A percentile compares a stretch with the other conserved stretches of the same genome.
Conservation (phyloP, 306 rosid genomes). For the Fragaria iinumae region DNA sequence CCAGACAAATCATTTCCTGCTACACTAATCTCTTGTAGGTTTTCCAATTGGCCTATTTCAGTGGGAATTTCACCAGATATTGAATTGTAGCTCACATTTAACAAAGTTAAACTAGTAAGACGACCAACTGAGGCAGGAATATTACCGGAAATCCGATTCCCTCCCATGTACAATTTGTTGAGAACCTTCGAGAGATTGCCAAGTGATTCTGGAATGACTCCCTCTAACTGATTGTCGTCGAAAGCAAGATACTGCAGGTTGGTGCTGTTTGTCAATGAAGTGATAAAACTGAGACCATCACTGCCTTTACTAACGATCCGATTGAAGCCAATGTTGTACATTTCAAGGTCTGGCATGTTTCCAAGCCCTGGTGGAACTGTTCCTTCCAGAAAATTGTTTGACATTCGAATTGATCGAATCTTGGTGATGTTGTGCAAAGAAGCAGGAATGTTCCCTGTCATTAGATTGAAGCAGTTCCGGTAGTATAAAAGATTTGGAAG, state of each 20-base stretch:
- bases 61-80: slow-evolving; percentile 61
- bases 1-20: slow-evolving; percentile 55
- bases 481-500: slow-evolving; percentile 59
- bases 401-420: slow-evolving; percentile 47
- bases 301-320: slow-evolving; percentile 44
- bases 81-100: slow-evolving; percentile 57
- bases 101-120: slow-evolving; percentile 50
- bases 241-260: slow-evolving; percentile 47
- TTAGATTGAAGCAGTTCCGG: slow-evolving; percentile 52
- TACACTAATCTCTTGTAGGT: slow-evolving; percentile 42
- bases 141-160: slow-evolving; percentile 53
- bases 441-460: slow-evolving; percentile 64
- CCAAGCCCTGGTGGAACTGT: slow-evolving; percentile 72
- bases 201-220: slow-evolving; percentile 59
- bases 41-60: slow-evolving; percentile 48
- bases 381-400: slow-evolving; percentile 51
- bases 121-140: slow-evolving; percentile 59
- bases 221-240: slow-evolving; percentile 54
- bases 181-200: slow-evolving; percentile 69
- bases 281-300: slow-evolving; percentile 49
- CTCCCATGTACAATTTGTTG: slow-evolving; percentile 55
- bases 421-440: slow-evolving; percentile 71
- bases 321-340: slow-evolving; percentile 66
- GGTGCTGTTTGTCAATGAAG: slow-evolving; percentile 60
- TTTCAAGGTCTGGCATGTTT: slow-evolving; percentile 52